Evolutionary conservation across 192 early-diverging fungal genomes (phyloP), one percentile per base, ranked within the genome.

Genomic region (Lobulomyces angularis): DNA sequence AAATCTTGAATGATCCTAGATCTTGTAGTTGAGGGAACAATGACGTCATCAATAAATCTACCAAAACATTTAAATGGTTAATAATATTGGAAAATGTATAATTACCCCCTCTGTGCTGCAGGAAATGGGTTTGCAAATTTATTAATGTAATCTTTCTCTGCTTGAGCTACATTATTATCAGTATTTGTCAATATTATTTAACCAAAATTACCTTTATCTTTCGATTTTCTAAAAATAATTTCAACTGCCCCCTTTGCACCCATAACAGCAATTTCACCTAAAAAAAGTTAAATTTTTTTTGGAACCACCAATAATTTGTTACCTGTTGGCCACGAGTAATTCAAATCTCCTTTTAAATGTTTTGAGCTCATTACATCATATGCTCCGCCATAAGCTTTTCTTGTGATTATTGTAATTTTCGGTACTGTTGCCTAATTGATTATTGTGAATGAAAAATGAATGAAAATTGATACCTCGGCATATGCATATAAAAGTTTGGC

Each of bases 191-290:
- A 1, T 31, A 52, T 53, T 42, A 32, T 12, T 32, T 32, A 16
- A 32, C 12, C 16, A n/a, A 43, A 46, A 54, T 4, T 50, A 30
- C 45, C 37, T 45, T 70, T 74, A 52, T 78, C 74, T 20, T 69
- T 64, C 22, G 23, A 33, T 23, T 71, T 46, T 12, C 88, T 60
- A 74, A 88, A 94, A 46, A 97, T 85, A 59, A 97, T 91, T 64
- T 90, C 92, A 0, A 92, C 92, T 8, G 92, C 92, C 18, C 90
- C 92, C 69, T 91, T 84, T 28, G 88, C 85, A 31, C 92, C 92
- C 92, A 97, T 97, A 35, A 97, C 92, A 29, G 92, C 92, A 56
- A 97, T 90, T 57, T 97, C 92, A 24, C 84, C n/a, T n/a, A n/a
- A n/a, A 25, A n/a, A n/a, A n/a, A n/a, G n/a, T n/a, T n/a, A n/a